phyloP scores from a whole-genome alignment of 2,329 filamentous ascomycete genomes.

The Akanthomyces uredinophilus region DNA sequence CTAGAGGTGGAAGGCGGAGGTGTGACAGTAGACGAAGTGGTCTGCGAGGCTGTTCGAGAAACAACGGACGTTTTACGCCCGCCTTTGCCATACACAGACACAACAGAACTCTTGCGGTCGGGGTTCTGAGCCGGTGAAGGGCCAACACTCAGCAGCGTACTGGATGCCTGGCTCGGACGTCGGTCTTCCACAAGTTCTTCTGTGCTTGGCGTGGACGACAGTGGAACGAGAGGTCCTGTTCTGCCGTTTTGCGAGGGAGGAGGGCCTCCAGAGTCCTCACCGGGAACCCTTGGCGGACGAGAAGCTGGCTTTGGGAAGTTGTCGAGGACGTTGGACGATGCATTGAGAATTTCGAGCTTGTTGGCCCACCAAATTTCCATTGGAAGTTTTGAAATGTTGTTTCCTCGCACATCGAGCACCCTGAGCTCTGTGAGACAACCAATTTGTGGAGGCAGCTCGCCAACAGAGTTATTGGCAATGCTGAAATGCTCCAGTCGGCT shows the following conservation, averaged over 20 bases:
- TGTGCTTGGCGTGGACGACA: constrained; percentile 62
- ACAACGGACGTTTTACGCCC: constrained; percentile 82
- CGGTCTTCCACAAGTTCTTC: constrained; percentile 70
- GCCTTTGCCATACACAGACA: constrained; percentile 72
- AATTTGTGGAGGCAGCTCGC: constrained; percentile 78
- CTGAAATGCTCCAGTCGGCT: constrained; percentile 84
- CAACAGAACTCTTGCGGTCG: constrained; percentile 77
- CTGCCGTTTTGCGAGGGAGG: constrained; percentile 35
- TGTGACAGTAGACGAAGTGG: constrained; percentile 39
- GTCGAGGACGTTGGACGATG: constrained; percentile 89
- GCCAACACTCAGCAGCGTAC: constrained; percentile 68
- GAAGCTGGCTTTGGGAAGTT: constrained; percentile 83
- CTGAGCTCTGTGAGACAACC: constrained; percentile 80
- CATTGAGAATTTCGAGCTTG: constrained; percentile 84
- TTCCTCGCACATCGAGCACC: constrained; percentile 83
- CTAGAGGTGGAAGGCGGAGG: constrained; percentile 52
- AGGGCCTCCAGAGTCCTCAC: constrained; percentile 37
- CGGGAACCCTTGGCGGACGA: constrained; percentile 57
- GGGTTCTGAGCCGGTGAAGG: constrained; percentile 56
- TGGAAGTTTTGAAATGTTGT: constrained; percentile 84
- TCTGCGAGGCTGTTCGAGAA: constrained; percentile 54
- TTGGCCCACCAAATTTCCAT: constrained; percentile 95
- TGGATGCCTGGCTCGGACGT: constrained; percentile 80
- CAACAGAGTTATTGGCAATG: constrained; percentile 86
- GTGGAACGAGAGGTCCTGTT: constrained; percentile 34